Evolutionary conservation across 169 alveolate genomes (phyloP), one percentile per base, ranked within the genome.

Genomic region (Cryptosporidium ubiquitum): DNA sequence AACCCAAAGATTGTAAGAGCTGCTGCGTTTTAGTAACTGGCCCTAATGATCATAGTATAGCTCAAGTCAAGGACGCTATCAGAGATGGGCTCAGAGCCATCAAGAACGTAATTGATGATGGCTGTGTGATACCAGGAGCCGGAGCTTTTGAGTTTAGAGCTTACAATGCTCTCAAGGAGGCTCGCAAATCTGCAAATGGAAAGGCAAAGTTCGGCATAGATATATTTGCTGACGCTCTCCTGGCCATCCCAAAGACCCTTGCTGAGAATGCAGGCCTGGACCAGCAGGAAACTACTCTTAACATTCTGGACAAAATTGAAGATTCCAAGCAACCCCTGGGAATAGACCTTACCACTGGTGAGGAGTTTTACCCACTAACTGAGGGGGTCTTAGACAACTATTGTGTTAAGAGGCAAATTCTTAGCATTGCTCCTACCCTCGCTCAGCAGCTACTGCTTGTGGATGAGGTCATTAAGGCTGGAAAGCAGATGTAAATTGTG

Each of bases 61-160:
- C 91, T 75, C 91, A 74, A 91, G 94, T 96, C 44, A 96, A 98
- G 93, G 99, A 98, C 86, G 99, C 99, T 18, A 93, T 97, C 35
- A 93, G 99, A 79, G 99, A 98, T 89, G 99, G 99, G 44, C 95
- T 98, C 26, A 94, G 99, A 91, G 99, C 99, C 39, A 98, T 98
- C 58, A 96, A 97, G 84, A 98, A 98, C 93, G 98, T 96, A 58
- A 94, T 96, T 70, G 98, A 97, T 64, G 99, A 98, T 85, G 94
- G 95, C 35, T 91, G 95, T 49, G 98, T 98, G 29, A 89, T 98
- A 39, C 99, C 99, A 0, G 99, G 99, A 33, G 99, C 99, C 0
- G 99, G 99, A 12, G 98, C 99, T 0, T 97, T 96, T 86, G 99
- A 98, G 94, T 89, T 98, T 60, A 95, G 97, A 39, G 96, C 98